These are phyloP conservation scores for Yamadazyma blattariae DNA, from an alignment of 1,139 yeast genomes.

Conservation along the genomic window DNA sequence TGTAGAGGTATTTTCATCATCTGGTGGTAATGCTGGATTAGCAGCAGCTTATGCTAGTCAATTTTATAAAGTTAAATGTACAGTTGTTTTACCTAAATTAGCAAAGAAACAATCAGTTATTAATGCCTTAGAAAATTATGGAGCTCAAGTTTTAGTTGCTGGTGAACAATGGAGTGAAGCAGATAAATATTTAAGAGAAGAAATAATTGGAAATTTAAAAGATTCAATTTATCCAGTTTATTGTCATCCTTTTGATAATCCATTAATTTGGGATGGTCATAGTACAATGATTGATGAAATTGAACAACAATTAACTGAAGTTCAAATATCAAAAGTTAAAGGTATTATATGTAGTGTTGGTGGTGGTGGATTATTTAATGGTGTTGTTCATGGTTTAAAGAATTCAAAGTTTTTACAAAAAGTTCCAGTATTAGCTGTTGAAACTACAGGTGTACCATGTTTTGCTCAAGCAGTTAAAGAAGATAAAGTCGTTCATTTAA, in stretches of 20 bases:
- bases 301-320: conserved; percentile 31
- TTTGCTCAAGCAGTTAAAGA: conserved; percentile 47
- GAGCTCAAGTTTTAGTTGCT: conserved; percentile 52
- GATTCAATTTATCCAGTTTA: conserved; percentile 42
- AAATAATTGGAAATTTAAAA: conserved; percentile 28
- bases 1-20: conserved; percentile 57
- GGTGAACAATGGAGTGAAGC: conserved; percentile 71
- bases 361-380: conserved; percentile 73
- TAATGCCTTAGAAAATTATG: conserved; percentile 35
- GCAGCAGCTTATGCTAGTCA: conserved; percentile 67
- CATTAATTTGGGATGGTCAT: conserved; percentile 69
- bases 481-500: conserved; percentile 41
- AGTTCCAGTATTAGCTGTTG: conserved; percentile 53
- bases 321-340: conserved; percentile 34
- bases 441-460: conserved; percentile 61
- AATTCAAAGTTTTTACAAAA: conserved; percentile 20
- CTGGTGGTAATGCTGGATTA: conserved; percentile 80
- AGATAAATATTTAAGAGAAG: conserved; percentile 45
- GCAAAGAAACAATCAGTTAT: conserved; percentile 31
- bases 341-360: conserved; percentile 70
- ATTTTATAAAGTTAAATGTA: conserved; percentile 46
- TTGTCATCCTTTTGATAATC: conserved; percentile 70
- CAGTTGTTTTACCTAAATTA: conserved; percentile 60
- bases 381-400: conserved; percentile 55
- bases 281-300: conserved; percentile 59